Base-by-base conservation (phyloP, 257 asterid species). In the Solanum lycopersicoides region DNA sequence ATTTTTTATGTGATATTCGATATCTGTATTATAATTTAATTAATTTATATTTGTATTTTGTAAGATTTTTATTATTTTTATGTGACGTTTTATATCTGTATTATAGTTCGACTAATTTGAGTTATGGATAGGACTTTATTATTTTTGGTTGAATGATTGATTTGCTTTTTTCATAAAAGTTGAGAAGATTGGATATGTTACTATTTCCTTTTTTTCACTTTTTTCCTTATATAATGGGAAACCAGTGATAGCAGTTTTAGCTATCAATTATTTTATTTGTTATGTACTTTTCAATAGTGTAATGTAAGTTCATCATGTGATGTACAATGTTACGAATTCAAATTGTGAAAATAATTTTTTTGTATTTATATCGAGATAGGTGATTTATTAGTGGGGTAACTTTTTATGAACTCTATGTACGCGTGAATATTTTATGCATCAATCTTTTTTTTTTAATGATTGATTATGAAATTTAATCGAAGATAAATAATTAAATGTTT, bases 1-100 rank as follows among this genome's bases (percentile, higher is more conserved):
- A 21, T 1, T 59, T 59, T 8, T 59, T 0, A 1, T 21, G 0
- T 59, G 1, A 0, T 3, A 3, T 3, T 21, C 0, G 1, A 59
- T 56, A 56, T 56, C 0, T 20, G 0, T 56, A 56, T 56, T 56
- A 20, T 20, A 56, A 20, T 56, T 56, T 0, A 0, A 53, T 53
- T 53, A 53, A 16, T 53, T 1, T 53, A 53, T 0, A 53, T 53
- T 53, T 53, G 3, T 53, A 1, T 50, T 1, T 0, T 0, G 0
- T 50, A 50, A 0, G 0, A 7, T 2, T 18, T 18, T 56, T 56
- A 18, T 18, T 53, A 3, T 53, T 7, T 53, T 79, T 0, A n/a
- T 5, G 0, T 12, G 1, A 65, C 0, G 0, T 63, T 63, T 5
- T 12, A 63, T 63, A 63, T n/a, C 3, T 63, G 7, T 63, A 11